Evolutionary conservation across 805 yeast species (phyloP), one percentile per base, ranked within the genome.

Genomic region (Nakazawaea populi): DNA sequence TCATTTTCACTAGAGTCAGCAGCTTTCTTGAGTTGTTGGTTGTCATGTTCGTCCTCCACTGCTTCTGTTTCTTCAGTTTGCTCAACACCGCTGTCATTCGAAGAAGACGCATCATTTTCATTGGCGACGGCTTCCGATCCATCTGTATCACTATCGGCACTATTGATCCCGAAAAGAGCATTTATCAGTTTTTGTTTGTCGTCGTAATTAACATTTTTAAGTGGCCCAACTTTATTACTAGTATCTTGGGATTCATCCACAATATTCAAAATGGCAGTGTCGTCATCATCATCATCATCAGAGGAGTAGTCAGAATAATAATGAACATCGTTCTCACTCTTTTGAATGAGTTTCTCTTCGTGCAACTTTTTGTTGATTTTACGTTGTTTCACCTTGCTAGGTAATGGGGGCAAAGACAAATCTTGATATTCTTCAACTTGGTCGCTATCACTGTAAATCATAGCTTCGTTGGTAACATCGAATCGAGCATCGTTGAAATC

Each of bases 401-500:
- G 71, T 14, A 66, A 52, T 3, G 67, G 67, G 1, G 71, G 71
- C 24, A 67, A 49, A 18, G 24, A 18, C 24, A 18, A 18, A 18
- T 9, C 2, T 58, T 52, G 4, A 45, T 29, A 6, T 18, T 18
- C 24, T 18, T 18, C 24, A 18, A 18, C 24, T 18, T 18, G 24
- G 24, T 18, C 24, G 24, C 24, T 18, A 18, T 18, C 24, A 18
- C 24, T 18, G 24, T 11, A 18, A 66, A 35, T 60, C 60, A 1
- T 60, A 65, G 92, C 91, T 52, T 79, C 77, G 63, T 87, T 87
- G 4, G 69, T 63, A 3, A 85, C 87, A 53, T 76, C 67, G 40
- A 67, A 69, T 64, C 95, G 75, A 52, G 87, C 92, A 66, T 87
- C 94, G 47, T 78, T 80, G 62, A 87, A 87, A 61, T 86, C 89